Evolutionary conservation across 2,329 filamentous ascomycete species (phyloP).

Genomic region (Blumeriella jaapii): DNA sequence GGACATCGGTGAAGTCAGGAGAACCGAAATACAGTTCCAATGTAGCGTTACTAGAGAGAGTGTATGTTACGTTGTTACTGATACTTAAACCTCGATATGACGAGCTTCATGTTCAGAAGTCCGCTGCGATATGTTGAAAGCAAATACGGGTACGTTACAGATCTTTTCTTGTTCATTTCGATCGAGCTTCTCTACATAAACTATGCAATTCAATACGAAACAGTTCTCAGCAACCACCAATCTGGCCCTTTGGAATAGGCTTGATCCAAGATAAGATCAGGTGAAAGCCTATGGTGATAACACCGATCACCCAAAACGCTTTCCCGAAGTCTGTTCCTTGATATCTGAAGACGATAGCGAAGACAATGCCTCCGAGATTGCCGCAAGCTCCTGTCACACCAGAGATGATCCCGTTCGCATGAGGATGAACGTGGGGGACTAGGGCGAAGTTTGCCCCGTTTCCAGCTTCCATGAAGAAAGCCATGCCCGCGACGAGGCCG

Average conservation of each 20-base stretch:
- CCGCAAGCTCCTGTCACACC: conserved; percentile 70
- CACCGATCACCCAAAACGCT: conserved; percentile 72
- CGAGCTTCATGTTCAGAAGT: no score
- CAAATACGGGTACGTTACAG: no score
- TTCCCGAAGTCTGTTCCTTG: conserved; percentile 54
- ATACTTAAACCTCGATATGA: no score
- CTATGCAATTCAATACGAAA: not conserved
- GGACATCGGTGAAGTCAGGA: no score
- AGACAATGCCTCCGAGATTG: conserved; percentile 77
- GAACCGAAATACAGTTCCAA: no score
- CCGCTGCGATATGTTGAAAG: no score
- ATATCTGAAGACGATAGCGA: conserved; percentile 75
- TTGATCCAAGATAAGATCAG: conserved; percentile 52
- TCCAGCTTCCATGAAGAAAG: conserved; percentile 71
- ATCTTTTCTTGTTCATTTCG: no score
- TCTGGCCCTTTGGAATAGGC: conserved; percentile 43
- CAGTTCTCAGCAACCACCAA: conserved; percentile 29
- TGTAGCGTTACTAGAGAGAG: no score
- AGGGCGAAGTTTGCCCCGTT: conserved; percentile 83
- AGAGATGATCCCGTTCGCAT: conserved; percentile 66
- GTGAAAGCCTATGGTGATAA: conserved; percentile 61
- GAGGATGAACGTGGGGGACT: conserved; percentile 71
- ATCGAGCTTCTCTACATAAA: no score
- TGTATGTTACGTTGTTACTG: no score
- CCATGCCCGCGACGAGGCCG: conserved; percentile 64